A percentile compares a stretch with the other conserved stretches of the same genome.
These are phyloP conservation scores for Smittium mucronatum DNA, from an alignment of 371 early-diverging fungal genomes.

Conservation along the genomic window DNA sequence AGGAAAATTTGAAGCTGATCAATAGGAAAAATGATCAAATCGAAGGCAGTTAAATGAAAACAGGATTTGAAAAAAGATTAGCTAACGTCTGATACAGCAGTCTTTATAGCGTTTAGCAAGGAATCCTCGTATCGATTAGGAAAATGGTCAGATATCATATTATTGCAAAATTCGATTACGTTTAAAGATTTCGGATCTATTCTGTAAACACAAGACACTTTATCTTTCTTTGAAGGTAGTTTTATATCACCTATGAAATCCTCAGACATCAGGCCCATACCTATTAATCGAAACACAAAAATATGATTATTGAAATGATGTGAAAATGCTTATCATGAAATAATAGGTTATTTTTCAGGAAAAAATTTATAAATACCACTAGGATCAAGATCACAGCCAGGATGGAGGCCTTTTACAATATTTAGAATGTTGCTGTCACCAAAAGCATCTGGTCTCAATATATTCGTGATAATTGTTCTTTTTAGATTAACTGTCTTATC, in stretches of 20 bases:
- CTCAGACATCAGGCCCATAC: too few species aligned
- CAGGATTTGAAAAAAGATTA: too few species aligned
- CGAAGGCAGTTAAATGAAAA: too few species aligned
- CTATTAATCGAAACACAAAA: too few species aligned
- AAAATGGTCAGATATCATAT: conserved; percentile 32
- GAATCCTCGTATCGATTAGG: conserved; percentile 34
- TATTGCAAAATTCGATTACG: conserved; percentile 24
- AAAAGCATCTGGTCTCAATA: not conserved
- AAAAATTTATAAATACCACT: conserved; percentile 14
- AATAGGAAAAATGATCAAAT: too few species aligned
- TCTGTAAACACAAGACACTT: conserved; percentile 3
- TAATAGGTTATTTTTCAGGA: too few species aligned
- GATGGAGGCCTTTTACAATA: not conserved
- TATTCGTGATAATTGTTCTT: not conserved
- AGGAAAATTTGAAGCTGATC: too few species aligned
- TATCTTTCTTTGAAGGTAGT: conserved; percentile 5
- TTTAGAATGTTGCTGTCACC: not conserved
- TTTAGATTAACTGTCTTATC: not conserved
- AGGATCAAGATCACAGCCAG: not conserved
- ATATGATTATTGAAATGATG: too few species aligned
- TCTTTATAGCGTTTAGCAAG: conserved; percentile 28
- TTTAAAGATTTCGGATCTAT: conserved; percentile 14
- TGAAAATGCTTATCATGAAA: too few species aligned
- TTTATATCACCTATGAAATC: conserved; percentile 11
- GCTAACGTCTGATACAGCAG: too few species aligned